phyloP scores from a whole-genome alignment of 2,329 filamentous ascomycete genomes.

The Fusarium bulbicola region DNA sequence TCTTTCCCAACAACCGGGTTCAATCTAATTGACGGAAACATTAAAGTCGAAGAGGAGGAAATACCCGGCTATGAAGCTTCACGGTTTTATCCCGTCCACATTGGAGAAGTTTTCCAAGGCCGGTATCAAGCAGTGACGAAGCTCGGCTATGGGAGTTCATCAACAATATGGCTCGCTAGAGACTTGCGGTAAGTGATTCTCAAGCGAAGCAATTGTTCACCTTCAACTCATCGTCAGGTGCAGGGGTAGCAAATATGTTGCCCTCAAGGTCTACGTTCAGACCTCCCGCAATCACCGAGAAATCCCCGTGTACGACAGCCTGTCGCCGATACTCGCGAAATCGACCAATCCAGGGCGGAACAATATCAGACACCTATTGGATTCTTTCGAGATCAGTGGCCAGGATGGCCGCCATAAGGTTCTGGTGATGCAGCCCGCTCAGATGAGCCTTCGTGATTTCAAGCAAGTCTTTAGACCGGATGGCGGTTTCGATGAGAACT shows the following conservation, averaged over 20 bases:
- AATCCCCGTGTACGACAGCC: slow-evolving; percentile 17
- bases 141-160: slow-evolving; percentile 52
- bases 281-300: slow-evolving; percentile 37
- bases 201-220: too few relatives aligned
- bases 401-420: slow-evolving; percentile 33
- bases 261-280: slow-evolving; percentile 46
- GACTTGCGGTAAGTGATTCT: too few relatives aligned
- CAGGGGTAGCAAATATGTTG: slow-evolving; percentile 3
- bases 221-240: too few relatives aligned
- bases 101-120: slow-evolving; percentile 50
- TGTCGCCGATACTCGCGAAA: not conserved
- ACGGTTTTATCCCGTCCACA: slow-evolving; percentile 50
- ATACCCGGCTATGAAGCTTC: slow-evolving; percentile 47
- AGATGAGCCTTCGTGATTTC: slow-evolving; percentile 48
- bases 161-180: slow-evolving; percentile 50
- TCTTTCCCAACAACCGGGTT: not conserved
- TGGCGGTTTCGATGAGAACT: slow-evolving; percentile 34
- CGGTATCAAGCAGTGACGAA: slow-evolving; percentile 52
- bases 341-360: not conserved
- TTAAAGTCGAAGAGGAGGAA: slow-evolving; percentile 49
- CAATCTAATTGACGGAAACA: not conserved
- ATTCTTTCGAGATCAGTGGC: slow-evolving; percentile 32
- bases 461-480: slow-evolving; percentile 38
- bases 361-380: slow-evolving; percentile 34
- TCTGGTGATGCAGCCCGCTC: slow-evolving; percentile 38